These are phyloP conservation scores for Fusarium sp. DNA, from an alignment of 2,329 filamentous ascomycete genomes.

Conservation along the genomic window DNA sequence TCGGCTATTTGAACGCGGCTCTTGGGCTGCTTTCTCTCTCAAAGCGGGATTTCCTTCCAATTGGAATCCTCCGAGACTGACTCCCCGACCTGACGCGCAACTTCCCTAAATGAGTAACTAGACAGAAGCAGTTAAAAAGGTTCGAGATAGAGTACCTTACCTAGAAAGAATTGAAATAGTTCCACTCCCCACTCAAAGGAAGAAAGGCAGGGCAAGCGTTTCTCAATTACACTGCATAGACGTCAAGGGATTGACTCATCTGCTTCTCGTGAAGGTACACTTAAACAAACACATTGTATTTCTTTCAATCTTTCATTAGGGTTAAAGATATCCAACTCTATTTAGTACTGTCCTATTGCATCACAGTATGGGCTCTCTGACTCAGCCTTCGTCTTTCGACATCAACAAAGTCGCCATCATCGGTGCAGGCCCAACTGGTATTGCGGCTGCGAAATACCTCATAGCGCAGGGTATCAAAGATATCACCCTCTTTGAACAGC, in stretches of 20 bases:
- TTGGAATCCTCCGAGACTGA: not conserved
- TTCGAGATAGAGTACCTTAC: slow-evolving; percentile 17
- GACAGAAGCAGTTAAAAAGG: slow-evolving; percentile 29
- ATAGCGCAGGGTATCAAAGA: slow-evolving; percentile 76
- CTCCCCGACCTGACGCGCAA: not conserved
- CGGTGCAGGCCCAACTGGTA: slow-evolving; percentile 83
- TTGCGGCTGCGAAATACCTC: slow-evolving; percentile 85
- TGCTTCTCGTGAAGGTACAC: not conserved
- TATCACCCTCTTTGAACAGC: slow-evolving; percentile 86
- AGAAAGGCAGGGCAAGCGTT: slow-evolving; percentile 21
- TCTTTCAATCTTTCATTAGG: not conserved
- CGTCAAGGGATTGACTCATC: slow-evolving; percentile 6
- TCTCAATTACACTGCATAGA: slow-evolving; percentile 15
- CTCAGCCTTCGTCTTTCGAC: slow-evolving; percentile 54
- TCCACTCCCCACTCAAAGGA: slow-evolving; percentile 39
- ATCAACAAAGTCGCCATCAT: slow-evolving; percentile 79
- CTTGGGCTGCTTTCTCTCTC: slow-evolving; percentile 3
- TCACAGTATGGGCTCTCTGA: slow-evolving; percentile 49
- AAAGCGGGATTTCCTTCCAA: slow-evolving; percentile 15
- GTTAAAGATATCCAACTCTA: not conserved
- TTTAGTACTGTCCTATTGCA: not conserved
- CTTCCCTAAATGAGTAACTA: slow-evolving; percentile 5
- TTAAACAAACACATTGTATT: not conserved
- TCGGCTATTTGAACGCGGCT: slow-evolving; percentile 21
- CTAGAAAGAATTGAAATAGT: slow-evolving; percentile 28